Percentiles rank a stretch among this genome's conserved stretches.
Conservation (phyloP, 768 basidiomycete genomes). For the Boletus vinaceobasis region DNA sequence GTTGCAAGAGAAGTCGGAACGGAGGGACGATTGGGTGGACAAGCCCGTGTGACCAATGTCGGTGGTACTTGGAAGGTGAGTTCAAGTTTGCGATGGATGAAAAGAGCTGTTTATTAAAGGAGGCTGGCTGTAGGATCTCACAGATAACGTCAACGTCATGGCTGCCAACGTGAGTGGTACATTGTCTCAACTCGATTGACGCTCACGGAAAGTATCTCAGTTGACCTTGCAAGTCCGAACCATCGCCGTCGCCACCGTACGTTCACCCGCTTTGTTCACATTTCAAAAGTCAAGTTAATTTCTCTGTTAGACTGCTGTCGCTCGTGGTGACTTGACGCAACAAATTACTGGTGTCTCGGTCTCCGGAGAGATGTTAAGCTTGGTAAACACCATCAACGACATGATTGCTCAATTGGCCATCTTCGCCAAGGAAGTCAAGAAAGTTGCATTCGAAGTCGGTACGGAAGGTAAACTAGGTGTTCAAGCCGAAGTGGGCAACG, state of each 20-base stretch:
- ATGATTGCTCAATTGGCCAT: conserved; percentile 69
- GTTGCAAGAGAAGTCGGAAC: conserved; percentile 97
- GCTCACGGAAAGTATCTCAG: conserved; percentile 35
- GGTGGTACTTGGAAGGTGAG: conserved; percentile 90
- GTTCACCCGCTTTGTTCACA: conserved; percentile 22
- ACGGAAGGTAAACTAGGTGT: conserved; percentile 99
- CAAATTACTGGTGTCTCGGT: conserved; percentile 93
- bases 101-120: not conserved
- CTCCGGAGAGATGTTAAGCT: conserved; percentile 91
- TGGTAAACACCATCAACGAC: conserved; percentile 97
- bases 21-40: conserved; percentile 91
- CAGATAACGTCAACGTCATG: conserved; percentile 96
- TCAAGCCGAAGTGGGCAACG: conserved; percentile 93
- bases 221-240: conserved; percentile 91
- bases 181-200: not conserved
- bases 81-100: not conserved
- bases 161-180: conserved; percentile 70
- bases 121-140: conserved; percentile 57
- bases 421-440: conserved; percentile 82
- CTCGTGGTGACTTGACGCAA: conserved; percentile 87
- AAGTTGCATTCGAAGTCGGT: conserved; percentile 95
- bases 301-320: conserved; percentile 72
- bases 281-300: not conserved
- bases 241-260: conserved; percentile 86
- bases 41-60: conserved; percentile 90